Base-by-base conservation (phyloP, 2,329 filamentous ascomycete species). In the Aspergillus sergii region DNA sequence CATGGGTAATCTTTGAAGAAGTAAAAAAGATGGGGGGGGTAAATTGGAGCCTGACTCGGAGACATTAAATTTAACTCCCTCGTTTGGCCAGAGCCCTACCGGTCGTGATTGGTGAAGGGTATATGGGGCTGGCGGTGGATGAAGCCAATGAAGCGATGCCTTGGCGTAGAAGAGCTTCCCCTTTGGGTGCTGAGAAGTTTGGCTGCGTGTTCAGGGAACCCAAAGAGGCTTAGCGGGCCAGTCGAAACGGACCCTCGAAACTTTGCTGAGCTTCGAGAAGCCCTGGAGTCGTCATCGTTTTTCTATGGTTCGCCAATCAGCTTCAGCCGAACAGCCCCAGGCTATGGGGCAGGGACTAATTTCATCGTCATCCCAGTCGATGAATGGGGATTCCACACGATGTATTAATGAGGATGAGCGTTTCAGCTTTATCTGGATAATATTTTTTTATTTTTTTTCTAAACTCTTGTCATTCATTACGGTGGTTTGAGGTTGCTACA, bases 241-340 rank as follows among this genome's bases (percentile, higher is more conserved):
- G 9, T 14, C 62, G 63, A 67, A 67, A 68, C 61, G 62, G 60
- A 63, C 61, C 67, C 59, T 50, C 48, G 48, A 59, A 64, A 66
- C 55, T 61, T 60, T 64, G 62, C 61, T 60, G 64, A 60, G 59
- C 68, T 69, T 69, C 68, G 48, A 56, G 68, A 69, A 69, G 68
- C 53, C 61, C 61, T 61, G 66, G 61, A 64, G 63, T 69, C 68
- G 68, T 69, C 66, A 68, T 65, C 68, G n/a, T 60, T 58, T 46
- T 41, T 39, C 16, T 45, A n/a, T 28, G 61, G n/a, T 36, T 28
- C n/a, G 3, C 28, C 21, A 36, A 43, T 61, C 59, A 57, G 46
- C 54, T 53, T 53, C 28, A 55, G 7, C 10, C 10, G 34, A 23
- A 32, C 51, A 39, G 46, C 36, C 30, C n/a, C 12, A 51, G 51